These are phyloP conservation scores for Phalaenopsis aphrodite DNA, from an alignment of 106 monocot genomes.

Conservation along the genomic window DNA sequence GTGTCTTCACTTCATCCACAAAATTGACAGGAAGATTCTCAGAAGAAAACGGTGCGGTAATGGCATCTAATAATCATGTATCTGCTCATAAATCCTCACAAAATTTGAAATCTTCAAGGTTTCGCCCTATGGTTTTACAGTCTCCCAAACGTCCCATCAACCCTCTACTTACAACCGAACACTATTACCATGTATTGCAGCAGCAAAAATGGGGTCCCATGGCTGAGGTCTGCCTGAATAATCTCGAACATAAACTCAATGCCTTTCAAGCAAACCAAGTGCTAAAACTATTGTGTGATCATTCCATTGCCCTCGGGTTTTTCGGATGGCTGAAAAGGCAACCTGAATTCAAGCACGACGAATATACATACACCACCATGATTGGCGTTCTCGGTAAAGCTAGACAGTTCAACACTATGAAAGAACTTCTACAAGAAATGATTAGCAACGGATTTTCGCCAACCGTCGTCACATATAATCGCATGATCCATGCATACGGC, in stretches of 20 bases:
- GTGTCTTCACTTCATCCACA: slow-evolving; percentile 16
- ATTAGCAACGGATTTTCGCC: slow-evolving; percentile 52
- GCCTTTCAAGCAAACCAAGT: slow-evolving; percentile 92
- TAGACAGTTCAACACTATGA: slow-evolving; percentile 61
- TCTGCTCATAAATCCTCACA: slow-evolving; percentile 28
- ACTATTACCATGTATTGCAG: slow-evolving; percentile 50
- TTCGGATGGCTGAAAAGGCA: slow-evolving; percentile 88
- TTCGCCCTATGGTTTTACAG: slow-evolving; percentile 5
- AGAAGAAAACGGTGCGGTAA: neutral
- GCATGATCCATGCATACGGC: slow-evolving; percentile 87
- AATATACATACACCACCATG: slow-evolving; percentile 96
- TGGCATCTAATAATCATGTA: neutral
- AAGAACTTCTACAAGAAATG: slow-evolving; percentile 74
- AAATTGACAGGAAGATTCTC: slow-evolving; percentile 10
- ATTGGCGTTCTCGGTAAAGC: slow-evolving; percentile 91
- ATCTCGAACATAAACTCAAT: slow-evolving; percentile 56
- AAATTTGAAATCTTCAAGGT: slow-evolving; percentile 18
- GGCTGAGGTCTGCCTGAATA: slow-evolving; percentile 42
- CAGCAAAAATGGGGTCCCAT: slow-evolving; percentile 65
- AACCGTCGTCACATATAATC: slow-evolving; percentile 86
- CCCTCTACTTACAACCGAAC: slow-evolving; percentile 31
- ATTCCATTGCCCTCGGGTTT: slow-evolving; percentile 72
- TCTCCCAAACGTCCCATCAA: slow-evolving; percentile 21
- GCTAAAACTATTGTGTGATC: slow-evolving; percentile 67
- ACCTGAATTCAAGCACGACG: slow-evolving; percentile 79